Evolutionary conservation across 2,329 filamentous ascomycete genomes (phyloP).

Genomic region (Lomentospora prolificans): DNA sequence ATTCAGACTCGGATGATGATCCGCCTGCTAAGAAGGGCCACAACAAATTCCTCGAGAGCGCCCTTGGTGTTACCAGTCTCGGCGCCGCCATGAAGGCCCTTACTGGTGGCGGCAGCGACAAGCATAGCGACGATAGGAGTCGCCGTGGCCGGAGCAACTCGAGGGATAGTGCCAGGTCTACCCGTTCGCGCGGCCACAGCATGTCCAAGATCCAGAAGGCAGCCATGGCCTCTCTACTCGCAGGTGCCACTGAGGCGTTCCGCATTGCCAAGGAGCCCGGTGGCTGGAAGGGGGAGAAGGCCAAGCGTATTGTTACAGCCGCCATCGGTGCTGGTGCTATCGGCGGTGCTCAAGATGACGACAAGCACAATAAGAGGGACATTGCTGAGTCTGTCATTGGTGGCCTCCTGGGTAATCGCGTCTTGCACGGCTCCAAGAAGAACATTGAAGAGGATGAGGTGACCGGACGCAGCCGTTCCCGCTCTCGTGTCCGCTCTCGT

Average conservation of each 20-base stretch:
- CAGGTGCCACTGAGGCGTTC: slow-evolving; percentile 87
- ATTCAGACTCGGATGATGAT: slow-evolving; percentile 46
- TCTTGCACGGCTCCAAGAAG: slow-evolving; percentile 70
- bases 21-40: slow-evolving; percentile 48
- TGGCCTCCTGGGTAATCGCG: slow-evolving; percentile 74
- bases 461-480: slow-evolving; percentile 58
- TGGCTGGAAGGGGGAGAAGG: slow-evolving; percentile 82
- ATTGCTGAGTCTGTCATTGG: slow-evolving; percentile 81
- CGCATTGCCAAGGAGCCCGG: slow-evolving; percentile 81
- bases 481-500: slow-evolving; percentile 53
- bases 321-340: slow-evolving; percentile 79
- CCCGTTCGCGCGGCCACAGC: slow-evolving; percentile 39
- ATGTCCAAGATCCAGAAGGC: slow-evolving; percentile 70
- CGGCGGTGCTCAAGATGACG: slow-evolving; percentile 63
- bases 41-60: slow-evolving; percentile 55
- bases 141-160: slow-evolving; percentile 32
- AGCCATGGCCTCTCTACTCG: slow-evolving; percentile 81
- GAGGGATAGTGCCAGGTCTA: slow-evolving; percentile 2
- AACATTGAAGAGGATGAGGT: slow-evolving; percentile 52
- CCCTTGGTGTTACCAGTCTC: slow-evolving; percentile 50
- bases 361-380: slow-evolving; percentile 70
- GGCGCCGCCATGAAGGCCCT: slow-evolving; percentile 52
- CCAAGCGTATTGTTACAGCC: slow-evolving; percentile 82
- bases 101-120: slow-evolving; percentile 36
- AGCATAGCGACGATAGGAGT: slow-evolving; percentile 16